Conservation (phyloP, 2,329 filamentous ascomycete genomes). For the Neocucurbitaria cava region DNA sequence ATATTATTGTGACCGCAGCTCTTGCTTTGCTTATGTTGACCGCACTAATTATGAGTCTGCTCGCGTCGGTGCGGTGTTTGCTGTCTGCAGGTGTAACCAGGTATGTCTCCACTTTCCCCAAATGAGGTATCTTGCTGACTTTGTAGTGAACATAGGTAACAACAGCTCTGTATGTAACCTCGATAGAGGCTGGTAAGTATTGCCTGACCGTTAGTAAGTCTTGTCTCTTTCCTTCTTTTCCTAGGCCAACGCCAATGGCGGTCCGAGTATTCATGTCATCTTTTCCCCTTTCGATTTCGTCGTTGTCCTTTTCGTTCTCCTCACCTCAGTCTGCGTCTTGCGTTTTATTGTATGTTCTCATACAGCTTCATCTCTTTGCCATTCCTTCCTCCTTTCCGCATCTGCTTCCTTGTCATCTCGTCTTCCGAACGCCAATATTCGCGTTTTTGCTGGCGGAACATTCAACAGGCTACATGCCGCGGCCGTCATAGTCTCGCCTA, state of each 20-base stretch:
- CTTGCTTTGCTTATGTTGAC: neutral
- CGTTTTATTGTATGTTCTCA: neutral
- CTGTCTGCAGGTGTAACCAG: neutral
- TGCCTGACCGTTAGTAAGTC: neutral
- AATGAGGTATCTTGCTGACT: neutral
- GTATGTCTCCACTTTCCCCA: neutral
- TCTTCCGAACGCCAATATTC: too few relatives aligned
- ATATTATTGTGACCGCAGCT: neutral
- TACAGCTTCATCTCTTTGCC: too few relatives aligned
- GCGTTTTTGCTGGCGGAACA: too few relatives aligned
- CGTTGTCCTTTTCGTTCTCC: neutral
- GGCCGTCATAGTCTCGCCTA: too few relatives aligned
- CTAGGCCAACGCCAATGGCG: slow-evolving; percentile 2
- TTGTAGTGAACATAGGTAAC: neutral
- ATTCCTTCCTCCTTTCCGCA: too few relatives aligned
- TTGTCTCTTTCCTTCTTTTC: neutral
- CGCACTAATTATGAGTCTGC: neutral
- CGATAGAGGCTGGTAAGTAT: neutral
- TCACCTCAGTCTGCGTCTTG: neutral
- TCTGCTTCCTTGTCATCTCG: too few relatives aligned
- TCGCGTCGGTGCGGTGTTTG: neutral
- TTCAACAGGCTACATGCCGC: too few relatives aligned
- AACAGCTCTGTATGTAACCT: neutral
- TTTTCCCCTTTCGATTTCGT: neutral
- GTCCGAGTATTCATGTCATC: slow-evolving; percentile 1